phyloP scores from a whole-genome alignment of 495 filamentous ascomycete genomes.

The Schizothecium vesticola region DNA sequence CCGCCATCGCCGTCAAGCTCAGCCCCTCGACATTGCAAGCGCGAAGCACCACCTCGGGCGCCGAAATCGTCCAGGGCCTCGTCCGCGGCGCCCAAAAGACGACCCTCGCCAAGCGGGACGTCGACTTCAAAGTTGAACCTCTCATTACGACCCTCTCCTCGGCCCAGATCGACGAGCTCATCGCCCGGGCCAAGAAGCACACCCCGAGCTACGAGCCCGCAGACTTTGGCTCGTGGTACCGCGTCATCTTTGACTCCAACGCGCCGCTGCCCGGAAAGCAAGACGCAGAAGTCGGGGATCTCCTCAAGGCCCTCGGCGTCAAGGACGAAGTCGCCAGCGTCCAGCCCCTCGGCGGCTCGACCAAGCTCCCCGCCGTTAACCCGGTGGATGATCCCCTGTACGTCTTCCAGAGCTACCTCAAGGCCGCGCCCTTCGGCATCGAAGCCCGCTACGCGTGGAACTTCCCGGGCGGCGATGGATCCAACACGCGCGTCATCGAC shows the following conservation, averaged over 20 bases:
- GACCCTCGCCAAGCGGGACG: conserved; percentile 1
- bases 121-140: conserved; percentile 1
- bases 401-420: conserved; percentile 20
- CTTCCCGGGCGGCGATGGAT: conserved; percentile 14
- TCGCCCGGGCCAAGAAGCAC: background rate
- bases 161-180: conserved; percentile 3
- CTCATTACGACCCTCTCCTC: background rate
- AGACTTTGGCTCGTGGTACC: background rate
- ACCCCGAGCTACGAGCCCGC: background rate
- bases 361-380: background rate
- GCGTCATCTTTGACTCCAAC: background rate
- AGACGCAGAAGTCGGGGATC: background rate
- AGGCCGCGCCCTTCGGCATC: conserved; percentile 14
- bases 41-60: background rate
- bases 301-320: background rate
- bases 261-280: background rate
- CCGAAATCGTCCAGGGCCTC: background rate
- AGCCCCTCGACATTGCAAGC: background rate
- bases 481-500: conserved; percentile 11
- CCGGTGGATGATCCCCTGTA: conserved; percentile 16
- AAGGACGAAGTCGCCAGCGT: conserved; percentile 1
- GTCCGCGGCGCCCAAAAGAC: conserved; percentile 2
- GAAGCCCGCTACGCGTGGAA: conserved; percentile 18
- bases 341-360: background rate
- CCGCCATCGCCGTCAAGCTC: conserved; percentile 8